Evolutionary conservation across 768 basidiomycete genomes (phyloP), one percentile per base, ranked within the genome.

Genomic region (Russula sp.): DNA sequence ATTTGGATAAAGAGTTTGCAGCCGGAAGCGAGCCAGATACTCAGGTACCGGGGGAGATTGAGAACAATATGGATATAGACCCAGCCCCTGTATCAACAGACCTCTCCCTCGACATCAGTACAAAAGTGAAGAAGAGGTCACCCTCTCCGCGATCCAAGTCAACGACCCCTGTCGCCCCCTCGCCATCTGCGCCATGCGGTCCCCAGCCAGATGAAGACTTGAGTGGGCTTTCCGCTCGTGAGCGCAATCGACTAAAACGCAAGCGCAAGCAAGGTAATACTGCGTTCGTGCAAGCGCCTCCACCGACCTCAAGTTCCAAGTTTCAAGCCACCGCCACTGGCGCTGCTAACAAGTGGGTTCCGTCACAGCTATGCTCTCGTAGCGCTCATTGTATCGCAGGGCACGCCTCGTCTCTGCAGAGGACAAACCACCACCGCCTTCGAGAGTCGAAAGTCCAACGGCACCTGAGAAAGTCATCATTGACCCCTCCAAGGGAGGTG

Each of bases 181-280:
- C 85, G 0, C 83, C 85, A 0, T 74, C 83, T 9, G 75, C 79
- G 16, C 69, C 73, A 7, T 56, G 68, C 3, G 72, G 74, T 6
- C 73, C 75, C 4, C 73, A 73, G 11, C 69, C 76, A 25, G 81
- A 84, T 46, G 64, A 75, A 13, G 84, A 86, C 64, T 63, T 77
- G 5, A 75, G 69, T 46, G 81, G 81, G 7, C 76, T 98, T 48
- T 97, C 94, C 36, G 93, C 93, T 11, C 85, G 97, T 57, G 96
- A 98, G 73, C 84, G 90, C 36, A 97, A 97, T 71, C 83, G 95
- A 50, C 77, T 98, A 36, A 99, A 99, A 73, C 82, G 97, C 34
- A 98, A 98, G 71, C 88, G 95, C 59, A 97, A 95, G 69, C 80
- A 81, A 4, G 94, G 92, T 4, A 90, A 88, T 69, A 77, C 85